Conservation (phyloP, 805 yeast species). For the Candida germanica region DNA sequence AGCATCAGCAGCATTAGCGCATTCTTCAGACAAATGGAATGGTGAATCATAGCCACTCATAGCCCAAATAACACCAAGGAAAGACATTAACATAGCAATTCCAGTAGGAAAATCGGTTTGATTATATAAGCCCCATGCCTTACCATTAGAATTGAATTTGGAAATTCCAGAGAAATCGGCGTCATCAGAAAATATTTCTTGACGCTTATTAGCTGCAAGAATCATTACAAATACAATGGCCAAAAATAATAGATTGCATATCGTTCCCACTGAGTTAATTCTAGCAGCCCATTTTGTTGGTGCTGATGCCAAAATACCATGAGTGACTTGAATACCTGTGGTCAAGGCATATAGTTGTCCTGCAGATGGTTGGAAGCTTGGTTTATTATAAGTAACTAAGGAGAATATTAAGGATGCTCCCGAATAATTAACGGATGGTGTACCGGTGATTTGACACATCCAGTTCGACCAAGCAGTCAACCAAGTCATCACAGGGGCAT, state of each 20-base stretch:
- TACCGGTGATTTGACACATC: conserved; percentile 60
- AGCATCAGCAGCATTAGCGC: conserved; percentile 59
- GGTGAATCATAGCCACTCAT: conserved; percentile 78
- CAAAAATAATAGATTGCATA: conserved; percentile 47
- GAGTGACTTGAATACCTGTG: conserved; percentile 47
- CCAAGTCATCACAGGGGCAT: conserved; percentile 57
- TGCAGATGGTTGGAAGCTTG: conserved; percentile 37
- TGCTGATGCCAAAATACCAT: conserved; percentile 46
- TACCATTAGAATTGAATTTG: conserved; percentile 46
- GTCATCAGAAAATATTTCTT: conserved; percentile 16
- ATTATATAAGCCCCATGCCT: conserved; percentile 56
- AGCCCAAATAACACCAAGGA: conserved; percentile 64
- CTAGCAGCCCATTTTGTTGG: conserved; percentile 55
- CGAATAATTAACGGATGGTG: conserved; percentile 58
- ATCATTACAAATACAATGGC: conserved; percentile 52
- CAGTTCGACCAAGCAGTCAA: conserved; percentile 63
- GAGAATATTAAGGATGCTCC: conserved; percentile 58
- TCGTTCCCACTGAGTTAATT: conserved; percentile 49
- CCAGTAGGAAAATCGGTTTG: conserved; percentile 66
- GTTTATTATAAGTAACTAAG: conserved; percentile 39
- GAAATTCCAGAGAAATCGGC: conserved; percentile 19
- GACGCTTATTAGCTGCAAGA: conserved; percentile 50
- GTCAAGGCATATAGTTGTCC: conserved; percentile 54
- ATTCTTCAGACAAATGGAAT: conserved; percentile 72
- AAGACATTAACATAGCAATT: conserved; percentile 52